Evolutionary conservation across 768 basidiomycete species (phyloP).

Genomic region (Clitopilus passeckerianus): DNA sequence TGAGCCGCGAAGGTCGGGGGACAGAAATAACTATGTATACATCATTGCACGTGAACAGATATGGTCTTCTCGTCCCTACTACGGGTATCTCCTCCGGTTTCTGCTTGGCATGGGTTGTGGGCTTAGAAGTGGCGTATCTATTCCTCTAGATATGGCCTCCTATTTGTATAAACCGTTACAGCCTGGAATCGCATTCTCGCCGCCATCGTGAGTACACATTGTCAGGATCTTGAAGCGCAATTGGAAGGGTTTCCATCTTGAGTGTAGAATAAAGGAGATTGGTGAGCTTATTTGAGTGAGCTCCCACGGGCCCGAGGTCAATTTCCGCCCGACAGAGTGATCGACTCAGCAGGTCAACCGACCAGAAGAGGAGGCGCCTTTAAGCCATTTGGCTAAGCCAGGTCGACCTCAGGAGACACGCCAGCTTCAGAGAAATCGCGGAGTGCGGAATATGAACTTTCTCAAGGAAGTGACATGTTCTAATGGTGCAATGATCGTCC

Average conservation of each 20-base stretch:
- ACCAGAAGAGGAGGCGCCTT: neutral
- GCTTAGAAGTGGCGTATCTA: neutral
- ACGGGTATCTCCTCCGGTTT: neutral
- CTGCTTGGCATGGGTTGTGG: neutral
- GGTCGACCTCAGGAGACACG: neutral
- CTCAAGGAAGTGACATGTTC: constrained; percentile 8
- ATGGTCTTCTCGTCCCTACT: neutral
- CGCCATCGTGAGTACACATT: no score
- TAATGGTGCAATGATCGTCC: neutral
- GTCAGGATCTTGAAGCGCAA: no score
- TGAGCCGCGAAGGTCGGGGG: neutral
- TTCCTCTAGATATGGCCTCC: neutral
- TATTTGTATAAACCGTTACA: no score
- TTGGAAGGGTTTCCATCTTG: neutral
- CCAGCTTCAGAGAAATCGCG: constrained; percentile 11
- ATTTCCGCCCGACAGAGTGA: neutral
- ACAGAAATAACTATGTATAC: neutral
- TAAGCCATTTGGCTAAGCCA: neutral
- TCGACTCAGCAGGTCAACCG: neutral
- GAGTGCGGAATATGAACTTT: constrained; percentile 14
- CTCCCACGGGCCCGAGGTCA: neutral
- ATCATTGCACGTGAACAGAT: neutral
- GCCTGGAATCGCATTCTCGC: no score
- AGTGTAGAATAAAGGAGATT: neutral
- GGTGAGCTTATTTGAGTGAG: neutral